A percentile compares a stretch with the other conserved stretches of the same genome.
Evolutionary conservation across 2,329 filamentous ascomycete genomes (phyloP).

Genomic region (Ceratocystis ficicola): DNA sequence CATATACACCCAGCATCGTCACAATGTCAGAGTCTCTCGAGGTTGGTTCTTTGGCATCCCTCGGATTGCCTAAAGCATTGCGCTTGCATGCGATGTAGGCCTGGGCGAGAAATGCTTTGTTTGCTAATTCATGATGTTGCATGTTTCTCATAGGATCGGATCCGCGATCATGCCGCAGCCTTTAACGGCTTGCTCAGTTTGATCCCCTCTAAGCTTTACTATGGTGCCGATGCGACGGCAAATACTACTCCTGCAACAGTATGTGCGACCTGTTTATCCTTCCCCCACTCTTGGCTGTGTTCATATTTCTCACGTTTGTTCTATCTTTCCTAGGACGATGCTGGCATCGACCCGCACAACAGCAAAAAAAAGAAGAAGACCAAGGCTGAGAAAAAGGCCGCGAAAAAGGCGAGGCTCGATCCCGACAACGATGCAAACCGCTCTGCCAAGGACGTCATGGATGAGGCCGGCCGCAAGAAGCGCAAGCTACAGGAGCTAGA

Average conservation of each 20-base stretch:
- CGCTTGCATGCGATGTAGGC: background rate
- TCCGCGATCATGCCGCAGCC: conserved; percentile 53
- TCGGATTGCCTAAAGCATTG: background rate
- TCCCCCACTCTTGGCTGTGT: conserved; percentile 11
- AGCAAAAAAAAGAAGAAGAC: conserved; percentile 73
- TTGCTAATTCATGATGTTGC: conserved; percentile 14
- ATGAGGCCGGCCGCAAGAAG: conserved; percentile 65
- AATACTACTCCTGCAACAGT: conserved; percentile 33
- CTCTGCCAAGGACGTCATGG: conserved; percentile 84
- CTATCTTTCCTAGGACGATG: conserved; percentile 53
- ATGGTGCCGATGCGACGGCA: conserved; percentile 77
- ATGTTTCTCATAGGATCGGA: conserved; percentile 37
- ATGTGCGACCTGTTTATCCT: conserved; percentile 39
- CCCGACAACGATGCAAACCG: conserved; percentile 69
- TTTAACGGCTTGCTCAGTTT: conserved; percentile 80
- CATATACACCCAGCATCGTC: conserved; percentile 4
- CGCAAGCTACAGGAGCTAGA: conserved; percentile 54
- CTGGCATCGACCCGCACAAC: conserved; percentile 43
- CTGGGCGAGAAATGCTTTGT: background rate
- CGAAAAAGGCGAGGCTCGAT: conserved; percentile 79
- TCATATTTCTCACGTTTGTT: conserved; percentile 5
- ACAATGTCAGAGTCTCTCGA: conserved; percentile 27
- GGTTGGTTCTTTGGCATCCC: conserved; percentile 23
- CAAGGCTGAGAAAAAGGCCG: conserved; percentile 71
- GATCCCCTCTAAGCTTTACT: conserved; percentile 84